A percentile compares a stretch with the other conserved stretches of the same genome.
Evolutionary conservation across 768 basidiomycete genomes (phyloP).

Genomic region (Panaeolus cyanescens): DNA sequence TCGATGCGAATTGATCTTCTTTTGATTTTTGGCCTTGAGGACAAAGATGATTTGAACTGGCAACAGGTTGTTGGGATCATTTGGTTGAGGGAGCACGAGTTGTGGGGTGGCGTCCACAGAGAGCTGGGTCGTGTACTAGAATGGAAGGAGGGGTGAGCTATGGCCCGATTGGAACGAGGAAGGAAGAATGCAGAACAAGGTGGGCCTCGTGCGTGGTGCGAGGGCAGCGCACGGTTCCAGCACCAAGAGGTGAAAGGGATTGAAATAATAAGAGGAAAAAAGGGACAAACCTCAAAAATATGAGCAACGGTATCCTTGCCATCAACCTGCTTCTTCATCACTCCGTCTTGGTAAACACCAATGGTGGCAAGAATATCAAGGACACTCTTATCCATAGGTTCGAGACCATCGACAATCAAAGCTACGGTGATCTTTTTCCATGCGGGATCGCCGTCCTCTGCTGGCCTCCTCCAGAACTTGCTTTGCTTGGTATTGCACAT

Average conservation of each 20-base stretch:
- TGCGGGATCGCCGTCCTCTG: conserved; percentile 81
- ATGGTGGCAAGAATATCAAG: conserved; percentile 87
- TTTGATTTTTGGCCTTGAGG: conserved; percentile 92
- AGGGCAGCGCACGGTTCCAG: not conserved
- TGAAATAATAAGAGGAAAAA: conserved; percentile 10
- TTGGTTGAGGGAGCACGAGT: conserved; percentile 85
- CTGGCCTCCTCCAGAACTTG: conserved; percentile 84
- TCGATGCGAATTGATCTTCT: conserved; percentile 94
- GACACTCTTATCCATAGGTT: conserved; percentile 94
- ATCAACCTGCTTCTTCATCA: conserved; percentile 93
- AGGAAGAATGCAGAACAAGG: not conserved
- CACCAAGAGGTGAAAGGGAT: not conserved
- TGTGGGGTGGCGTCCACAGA: conserved; percentile 91
- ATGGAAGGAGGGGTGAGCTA: not conserved
- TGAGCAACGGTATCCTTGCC: conserved; percentile 90
- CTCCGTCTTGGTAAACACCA: conserved; percentile 92
- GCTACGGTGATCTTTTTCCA: conserved; percentile 94
- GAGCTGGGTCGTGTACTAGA: conserved; percentile 93
- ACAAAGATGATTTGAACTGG: conserved; percentile 92
- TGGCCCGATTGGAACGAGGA: not conserved
- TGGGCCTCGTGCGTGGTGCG: not conserved
- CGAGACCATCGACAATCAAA: conserved; percentile 90
- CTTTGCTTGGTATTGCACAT: conserved; percentile 96
- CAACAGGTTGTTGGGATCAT: conserved; percentile 90
- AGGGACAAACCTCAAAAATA: conserved; percentile 79